A percentile compares a stretch with the other conserved stretches of the same genome.
Conservation (phyloP, 495 filamentous ascomycete genomes). For the Penicillium egyptiacum region DNA sequence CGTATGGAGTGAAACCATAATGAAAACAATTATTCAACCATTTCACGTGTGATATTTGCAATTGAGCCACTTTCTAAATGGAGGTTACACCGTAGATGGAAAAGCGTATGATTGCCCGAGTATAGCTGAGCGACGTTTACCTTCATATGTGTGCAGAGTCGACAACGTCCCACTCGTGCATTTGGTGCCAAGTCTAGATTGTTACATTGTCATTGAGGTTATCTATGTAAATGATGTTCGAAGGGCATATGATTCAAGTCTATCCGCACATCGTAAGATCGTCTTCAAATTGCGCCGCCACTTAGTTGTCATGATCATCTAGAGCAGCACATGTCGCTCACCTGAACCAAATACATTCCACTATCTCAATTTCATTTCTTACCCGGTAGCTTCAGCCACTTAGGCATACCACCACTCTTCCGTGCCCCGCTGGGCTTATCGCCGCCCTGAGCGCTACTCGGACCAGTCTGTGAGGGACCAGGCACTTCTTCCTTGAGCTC, state of each 20-base stretch:
- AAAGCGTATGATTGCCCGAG: not conserved
- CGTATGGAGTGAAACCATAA: constrained; percentile 34
- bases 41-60: constrained; percentile 11
- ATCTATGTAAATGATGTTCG: not conserved
- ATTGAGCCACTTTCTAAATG: constrained; percentile 3
- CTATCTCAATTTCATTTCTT: constrained; percentile 45
- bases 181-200: not conserved
- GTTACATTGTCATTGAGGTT: not conserved
- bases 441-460: constrained; percentile 38
- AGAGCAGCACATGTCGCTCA: constrained; percentile 13
- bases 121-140: not conserved
- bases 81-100: not conserved
- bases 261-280: not conserved
- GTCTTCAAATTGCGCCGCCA: not conserved
- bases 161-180: not conserved
- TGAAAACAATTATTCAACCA: constrained; percentile 35
- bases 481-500: constrained; percentile 45
- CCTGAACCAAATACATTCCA: constrained; percentile 3
- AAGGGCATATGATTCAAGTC: not conserved
- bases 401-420: constrained; percentile 55
- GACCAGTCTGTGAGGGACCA: constrained; percentile 30
- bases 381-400: constrained; percentile 67
- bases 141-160: not conserved
- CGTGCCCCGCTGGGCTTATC: constrained; percentile 44
- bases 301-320: constrained; percentile 8